Base-by-base conservation (phyloP, 495 filamentous ascomycete species). In the Aspergillus sclerotioniger region DNA sequence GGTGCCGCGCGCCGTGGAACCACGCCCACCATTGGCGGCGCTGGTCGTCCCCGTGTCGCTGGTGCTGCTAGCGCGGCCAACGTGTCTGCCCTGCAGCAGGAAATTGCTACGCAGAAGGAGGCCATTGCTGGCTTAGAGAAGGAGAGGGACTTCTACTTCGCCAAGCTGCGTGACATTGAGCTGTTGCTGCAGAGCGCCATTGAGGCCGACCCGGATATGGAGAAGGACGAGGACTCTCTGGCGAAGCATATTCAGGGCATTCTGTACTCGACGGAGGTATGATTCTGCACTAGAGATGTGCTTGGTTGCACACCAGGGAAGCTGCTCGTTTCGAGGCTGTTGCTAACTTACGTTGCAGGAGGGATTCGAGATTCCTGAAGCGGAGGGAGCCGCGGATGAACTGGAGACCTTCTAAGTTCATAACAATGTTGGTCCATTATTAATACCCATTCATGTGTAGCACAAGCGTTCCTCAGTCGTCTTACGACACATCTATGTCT, bases 101-200 rank as follows among this genome's bases (percentile, higher is more conserved):
- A 97, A 80, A 91, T 90, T 69, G 77, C 79, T 41, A 87, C 87
- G 33, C 78, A 97, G 60, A 95, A 92, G 81, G 89, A 93, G 72
- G 91, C 84, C 0, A 90, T 95, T 20, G 78, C 81, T n/a, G 91
- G 91, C 5, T 78, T 96, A 47, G 91, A 96, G 79, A 88, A 91
- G 68, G 94, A 98, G 78, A 80, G 94, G 51, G 94, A 98, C 72
- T 98, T 98, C 74, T 98, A 98, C 80, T 98, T 98, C 71, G 92
- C 90, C 80, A 98, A 98, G 77, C 76, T 98, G 57, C 85, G 94
- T 52, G 94, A 98, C 67, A 98, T 98, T 62, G 95, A 98, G 75
- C 73, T 98, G 62, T 71, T 98, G 68, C 79, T 98, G 53, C 94
- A 98, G 79, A 85, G 87, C 60, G 91, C 91, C 15, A 89, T 96